These are phyloP conservation scores for Gracilaria vermiculophylla DNA, from an alignment of 23 red algal genomes.

Conservation along the genomic window DNA sequence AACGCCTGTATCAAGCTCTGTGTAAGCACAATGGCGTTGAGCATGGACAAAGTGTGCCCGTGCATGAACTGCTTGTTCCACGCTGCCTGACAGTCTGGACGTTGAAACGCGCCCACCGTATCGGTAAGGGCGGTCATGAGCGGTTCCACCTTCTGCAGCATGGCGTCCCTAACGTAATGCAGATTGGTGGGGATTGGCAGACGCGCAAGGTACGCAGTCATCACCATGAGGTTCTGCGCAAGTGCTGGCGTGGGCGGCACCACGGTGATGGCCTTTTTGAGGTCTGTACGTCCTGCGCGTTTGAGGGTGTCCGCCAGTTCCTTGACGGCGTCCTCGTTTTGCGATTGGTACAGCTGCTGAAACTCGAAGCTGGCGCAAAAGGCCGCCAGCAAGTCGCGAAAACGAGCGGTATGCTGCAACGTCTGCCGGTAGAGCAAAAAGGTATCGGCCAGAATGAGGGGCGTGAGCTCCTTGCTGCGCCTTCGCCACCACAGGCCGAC, in stretches of 20 bases:
- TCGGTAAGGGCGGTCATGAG: slow-evolving; percentile 69
- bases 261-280: slow-evolving; percentile 56
- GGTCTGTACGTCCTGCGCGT: slow-evolving; percentile 32
- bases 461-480: slow-evolving; percentile 63
- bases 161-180: slow-evolving; percentile 23
- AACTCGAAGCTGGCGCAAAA: slow-evolving; percentile 71
- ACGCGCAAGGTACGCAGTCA: slow-evolving; percentile 71
- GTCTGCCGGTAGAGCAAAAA: slow-evolving; percentile 69
- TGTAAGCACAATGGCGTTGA: slow-evolving; percentile 48
- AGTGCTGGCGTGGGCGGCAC: slow-evolving; percentile 33
- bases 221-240: slow-evolving; percentile 52
- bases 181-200: slow-evolving; percentile 66
- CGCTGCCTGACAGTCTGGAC: slow-evolving; percentile 57
- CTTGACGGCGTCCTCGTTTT: slow-evolving; percentile 31
- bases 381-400: slow-evolving; percentile 53
- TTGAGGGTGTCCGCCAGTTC: slow-evolving; percentile 35
- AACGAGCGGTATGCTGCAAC: slow-evolving; percentile 46
- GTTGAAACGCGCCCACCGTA: slow-evolving; percentile 62
- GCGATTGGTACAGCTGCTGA: slow-evolving; percentile 36
- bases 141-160: slow-evolving; percentile 45
- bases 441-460: slow-evolving; percentile 63
- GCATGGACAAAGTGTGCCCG: slow-evolving; percentile 60
- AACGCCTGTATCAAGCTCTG: slow-evolving; percentile 78
- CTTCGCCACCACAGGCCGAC: slow-evolving; percentile 87
- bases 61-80: slow-evolving; percentile 53